Base-by-base conservation (phyloP, 176 grass and related monocot species). In the Oryza punctata region DNA sequence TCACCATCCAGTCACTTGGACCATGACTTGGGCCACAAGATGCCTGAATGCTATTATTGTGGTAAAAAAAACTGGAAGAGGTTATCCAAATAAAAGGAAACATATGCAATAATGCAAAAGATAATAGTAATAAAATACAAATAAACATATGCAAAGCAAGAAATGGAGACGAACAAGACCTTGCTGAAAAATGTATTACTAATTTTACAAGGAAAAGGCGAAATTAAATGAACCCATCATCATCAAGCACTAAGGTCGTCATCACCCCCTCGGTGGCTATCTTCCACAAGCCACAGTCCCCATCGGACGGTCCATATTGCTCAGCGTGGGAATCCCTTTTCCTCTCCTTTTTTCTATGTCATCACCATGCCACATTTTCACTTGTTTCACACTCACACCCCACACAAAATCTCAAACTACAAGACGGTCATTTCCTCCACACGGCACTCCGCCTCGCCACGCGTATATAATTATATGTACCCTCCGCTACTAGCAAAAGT, bases 261-360 rank as follows among this genome's bases (percentile, higher is more conserved):
- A 3, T 90, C 80, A 80, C 12, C 37, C 40, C 23, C 61, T 49
- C 0, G 6, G 49, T 75, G 49, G 27, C 89, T 69, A 70, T 74
- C 69, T 52, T 87, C 75, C 84, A 84, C 69, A 70, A 84, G 76
- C 9, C 43, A 28, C 2, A 12, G 84, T 83, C 89, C 13, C 70
- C 43, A 87, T 90, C 89, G 50, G 50, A 87, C 85, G 80, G 70
- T 67, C 76, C 13, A 9, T 84, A 80, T 84, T 83, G 70, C 80
- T 90, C 49, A 15, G 38, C 49, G 75, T 70, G 84, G 75, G 80
- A 87, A 83, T 80, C 50, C 40, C 29, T 50, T 80, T 65, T 25
- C 52, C 80, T 76, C 89, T 64, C 79, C 49, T 87, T 87, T 87
- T 87, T 83, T 60, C 84, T 75, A 10, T 12, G 29, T 24, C 38